Evolutionary conservation across 2,329 filamentous ascomycete species (phyloP).

Genomic region (Dactylellina parvicollis): DNA sequence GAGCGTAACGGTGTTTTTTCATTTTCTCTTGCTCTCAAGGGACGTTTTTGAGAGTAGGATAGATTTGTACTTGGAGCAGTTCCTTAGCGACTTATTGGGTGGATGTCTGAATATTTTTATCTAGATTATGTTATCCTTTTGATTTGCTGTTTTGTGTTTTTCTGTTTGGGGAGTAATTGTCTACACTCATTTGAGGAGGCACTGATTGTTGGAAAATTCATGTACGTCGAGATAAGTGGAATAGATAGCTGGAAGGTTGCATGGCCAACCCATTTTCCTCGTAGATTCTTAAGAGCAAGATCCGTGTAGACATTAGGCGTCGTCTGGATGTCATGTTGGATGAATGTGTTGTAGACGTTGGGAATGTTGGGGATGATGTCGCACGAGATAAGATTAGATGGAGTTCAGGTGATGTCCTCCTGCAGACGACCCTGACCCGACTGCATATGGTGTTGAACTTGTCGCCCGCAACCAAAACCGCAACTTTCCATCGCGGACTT

Average conservation of each 20-base stretch:
- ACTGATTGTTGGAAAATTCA: conserved; percentile 32
- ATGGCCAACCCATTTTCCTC: conserved; percentile 1
- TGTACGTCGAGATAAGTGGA: conserved; percentile 3
- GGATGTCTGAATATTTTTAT: conserved; percentile 13
- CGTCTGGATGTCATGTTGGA: neutral
- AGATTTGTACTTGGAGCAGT: neutral
- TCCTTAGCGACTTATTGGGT: conserved; percentile 16
- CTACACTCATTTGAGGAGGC: conserved; percentile 21
- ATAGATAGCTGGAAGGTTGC: conserved; percentile 15
- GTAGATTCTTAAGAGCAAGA: neutral
- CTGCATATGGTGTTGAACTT: conserved; percentile 14
- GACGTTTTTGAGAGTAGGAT: neutral
- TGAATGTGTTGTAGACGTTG: conserved; percentile 24
- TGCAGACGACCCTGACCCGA: no score
- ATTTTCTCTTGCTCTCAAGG: neutral
- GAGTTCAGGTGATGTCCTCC: conserved; percentile 7
- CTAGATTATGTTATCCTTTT: neutral
- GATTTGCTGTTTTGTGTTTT: neutral
- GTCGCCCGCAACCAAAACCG: neutral
- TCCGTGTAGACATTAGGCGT: neutral
- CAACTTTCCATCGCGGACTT: neutral
- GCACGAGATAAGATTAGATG: conserved; percentile 54
- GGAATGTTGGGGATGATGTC: conserved; percentile 32
- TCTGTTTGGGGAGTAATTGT: neutral
- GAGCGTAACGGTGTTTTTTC: neutral